phyloP scores from a whole-genome alignment of 768 basidiomycete genomes.

The Hortiboletus flavorubellus region DNA sequence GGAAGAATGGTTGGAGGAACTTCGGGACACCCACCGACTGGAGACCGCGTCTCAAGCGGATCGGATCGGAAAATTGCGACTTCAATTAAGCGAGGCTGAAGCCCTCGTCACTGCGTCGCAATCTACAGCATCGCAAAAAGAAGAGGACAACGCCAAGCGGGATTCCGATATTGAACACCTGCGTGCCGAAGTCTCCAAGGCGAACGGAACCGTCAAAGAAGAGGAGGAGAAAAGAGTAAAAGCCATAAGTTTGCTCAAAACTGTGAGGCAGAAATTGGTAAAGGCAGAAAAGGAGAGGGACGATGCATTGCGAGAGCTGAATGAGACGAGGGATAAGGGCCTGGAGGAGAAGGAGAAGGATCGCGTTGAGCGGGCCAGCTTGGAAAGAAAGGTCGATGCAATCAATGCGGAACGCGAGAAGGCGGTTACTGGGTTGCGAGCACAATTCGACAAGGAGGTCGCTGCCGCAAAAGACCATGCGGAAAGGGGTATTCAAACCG shows the following conservation, averaged over 20 bases:
- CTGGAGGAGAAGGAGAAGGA: conserved; percentile 45
- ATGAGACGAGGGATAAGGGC: conserved; percentile 49
- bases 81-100: conserved; percentile 69
- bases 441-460: conserved; percentile 73
- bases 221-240: conserved; percentile 98
- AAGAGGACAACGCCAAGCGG: conserved; percentile 48
- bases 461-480: conserved; percentile 54
- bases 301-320: conserved; percentile 61
- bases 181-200: conserved; percentile 58
- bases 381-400: conserved; percentile 64
- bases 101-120: conserved; percentile 61
- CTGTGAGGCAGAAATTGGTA: conserved; percentile 94
- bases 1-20: conserved; percentile 78
- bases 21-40: conserved; percentile 77
- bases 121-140: conserved; percentile 41
- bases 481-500: conserved; percentile 68
- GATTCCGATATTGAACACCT: conserved; percentile 56
- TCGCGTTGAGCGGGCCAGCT: conserved; percentile 44
- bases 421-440: conserved; percentile 53
- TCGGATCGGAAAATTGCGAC: conserved; percentile 66
- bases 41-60: conserved; percentile 78
- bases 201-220: conserved; percentile 69
- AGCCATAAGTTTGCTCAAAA: conserved; percentile 88
- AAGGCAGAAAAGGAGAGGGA: conserved; percentile 95
- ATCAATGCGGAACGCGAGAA: conserved; percentile 62